Evolutionary conservation across 2,329 filamentous ascomycete species (phyloP), one percentile per base, ranked within the genome.

Genomic region (Endoconidiophora polonica): DNA sequence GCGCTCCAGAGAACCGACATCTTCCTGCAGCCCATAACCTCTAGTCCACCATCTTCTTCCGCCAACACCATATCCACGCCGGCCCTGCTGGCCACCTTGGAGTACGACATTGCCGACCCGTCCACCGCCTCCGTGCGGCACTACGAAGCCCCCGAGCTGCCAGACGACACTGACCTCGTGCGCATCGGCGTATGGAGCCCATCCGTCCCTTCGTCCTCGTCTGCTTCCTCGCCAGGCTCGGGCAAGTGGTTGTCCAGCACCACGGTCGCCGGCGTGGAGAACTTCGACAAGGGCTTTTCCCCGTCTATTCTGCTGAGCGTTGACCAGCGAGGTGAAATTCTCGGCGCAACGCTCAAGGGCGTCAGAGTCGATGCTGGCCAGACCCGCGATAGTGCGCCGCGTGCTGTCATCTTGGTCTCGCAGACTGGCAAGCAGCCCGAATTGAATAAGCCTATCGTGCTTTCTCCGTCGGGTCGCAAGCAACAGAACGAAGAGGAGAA

Each of bases 381-480:
- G 56, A 81, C 77, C 57, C 68, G 77, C 55, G 76, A 81, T 59
- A 81, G 81, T 64, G 76, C 76, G 0, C 76, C 78, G 42, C 69
- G 76, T 65, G 74, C 72, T 5, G 61, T 69, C 48, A 63, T 82
- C 44, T 58, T 72, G 42, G 62, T 66, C 22, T 65, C 69, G 40
- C 62, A 58, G 43, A 63, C 61, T 50, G 79, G 76, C 1, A 70
- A 69, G 60, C 68, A 72, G 59, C 76, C 77, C 2, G 69, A 70
- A 56, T 63, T 83, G 58, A 81, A 81, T 58, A 75, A 73, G 63
- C 78, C 79, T 2, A 68, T 83, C 37, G 72, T 81, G 44, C 62
- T 83, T 55, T 72, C 66, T 43, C 67, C 74, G 0, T 39, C 36
- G 23, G 73, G 79, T 55, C 79, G 79, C 14, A 76, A 69, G 65